Evolutionary conservation across 768 basidiomycete genomes (phyloP).

Genomic region (Termitomyces sp.): DNA sequence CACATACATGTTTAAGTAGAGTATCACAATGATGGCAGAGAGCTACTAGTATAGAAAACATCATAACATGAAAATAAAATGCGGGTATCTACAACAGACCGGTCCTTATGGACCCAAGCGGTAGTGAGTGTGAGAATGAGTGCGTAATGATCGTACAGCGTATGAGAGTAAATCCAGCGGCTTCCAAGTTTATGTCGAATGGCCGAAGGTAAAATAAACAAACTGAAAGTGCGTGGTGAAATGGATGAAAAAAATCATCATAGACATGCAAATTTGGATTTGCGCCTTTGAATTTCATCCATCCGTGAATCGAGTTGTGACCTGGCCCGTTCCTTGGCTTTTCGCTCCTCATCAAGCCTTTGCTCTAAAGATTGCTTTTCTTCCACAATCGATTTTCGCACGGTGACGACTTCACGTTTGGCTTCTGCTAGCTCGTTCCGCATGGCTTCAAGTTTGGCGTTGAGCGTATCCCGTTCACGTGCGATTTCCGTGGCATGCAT

Average conservation of each 20-base stretch:
- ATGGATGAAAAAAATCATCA: slow-evolving; percentile 35
- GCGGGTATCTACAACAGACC: slow-evolving; percentile 45
- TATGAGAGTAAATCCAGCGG: slow-evolving; percentile 19
- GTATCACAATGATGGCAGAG: slow-evolving; percentile 26
- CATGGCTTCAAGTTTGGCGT: slow-evolving; percentile 60
- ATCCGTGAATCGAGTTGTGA: slow-evolving; percentile 85
- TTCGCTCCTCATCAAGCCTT: slow-evolving; percentile 82
- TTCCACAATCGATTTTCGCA: slow-evolving; percentile 79
- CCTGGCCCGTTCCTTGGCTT: slow-evolving; percentile 84
- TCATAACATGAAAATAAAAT: slow-evolving; percentile 33
- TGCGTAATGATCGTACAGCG: slow-evolving; percentile 26
- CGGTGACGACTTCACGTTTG: slow-evolving; percentile 74
- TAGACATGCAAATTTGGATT: slow-evolving; percentile 91
- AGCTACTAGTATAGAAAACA: slow-evolving; percentile 30
- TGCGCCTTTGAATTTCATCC: slow-evolving; percentile 81
- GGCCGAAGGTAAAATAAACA: slow-evolving; percentile 17
- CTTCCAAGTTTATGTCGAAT: slow-evolving; percentile 12
- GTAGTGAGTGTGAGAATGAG: slow-evolving; percentile 27
- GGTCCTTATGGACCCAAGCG: slow-evolving; percentile 26
- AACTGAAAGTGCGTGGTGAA: slow-evolving; percentile 3
- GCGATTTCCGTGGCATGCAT: slow-evolving; percentile 91
- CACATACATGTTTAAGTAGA: slow-evolving; percentile 18
- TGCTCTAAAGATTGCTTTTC: slow-evolving; percentile 87
- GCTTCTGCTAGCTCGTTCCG: slow-evolving; percentile 74
- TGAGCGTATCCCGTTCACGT: slow-evolving; percentile 79